Evolutionary conservation across 768 basidiomycete species (phyloP), one percentile per base, ranked within the genome.

Genomic region (Russula earlei): DNA sequence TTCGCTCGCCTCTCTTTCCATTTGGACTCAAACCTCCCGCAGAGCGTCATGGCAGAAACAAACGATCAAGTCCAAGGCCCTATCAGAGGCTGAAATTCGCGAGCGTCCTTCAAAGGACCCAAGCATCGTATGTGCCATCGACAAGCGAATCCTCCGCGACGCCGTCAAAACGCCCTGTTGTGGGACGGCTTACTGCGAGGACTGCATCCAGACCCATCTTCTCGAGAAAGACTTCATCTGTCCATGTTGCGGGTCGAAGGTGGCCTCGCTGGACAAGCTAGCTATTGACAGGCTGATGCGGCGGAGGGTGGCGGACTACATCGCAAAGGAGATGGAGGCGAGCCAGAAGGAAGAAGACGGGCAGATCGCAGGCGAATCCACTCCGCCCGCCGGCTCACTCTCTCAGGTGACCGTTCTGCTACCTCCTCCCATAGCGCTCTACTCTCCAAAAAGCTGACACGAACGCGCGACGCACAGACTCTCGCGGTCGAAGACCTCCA

Each of bases 31-130:
- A 9, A 5, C 56, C 54, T 49, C 34, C 43, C 60, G 12, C 51
- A 97, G 95, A 41, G 91, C 78, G 52, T 87, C 93, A 17, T 99
- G 95, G 95, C 87, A 97, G 69, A 94, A 90, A 63, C 91, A 95
- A 69, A 81, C 89, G 24, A 75, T 83, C 9, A 80, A 85, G 51
- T 75, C 84, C 4, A 91, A 92, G 66, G 83, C 82, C 40, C 75
- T 96, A 22, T 90, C 92, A 2, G 86, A 81, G 56, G 85, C 84
- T 49, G 96, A 98, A 69, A 79, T 99, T 55, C 88, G 92, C 62
- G 93, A 96, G 65, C 80, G 83, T 49, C 75, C 82, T 12, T 89
- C 92, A 0, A 75, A 83, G 45, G 94, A 98, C 65, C 67, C 83
- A 4, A 74, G 86, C 6, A 77, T 99, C 46, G 79, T 82, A 11